phyloP scores from a whole-genome alignment of 345 rosid genomes.

The Heritiera littoralis region DNA sequence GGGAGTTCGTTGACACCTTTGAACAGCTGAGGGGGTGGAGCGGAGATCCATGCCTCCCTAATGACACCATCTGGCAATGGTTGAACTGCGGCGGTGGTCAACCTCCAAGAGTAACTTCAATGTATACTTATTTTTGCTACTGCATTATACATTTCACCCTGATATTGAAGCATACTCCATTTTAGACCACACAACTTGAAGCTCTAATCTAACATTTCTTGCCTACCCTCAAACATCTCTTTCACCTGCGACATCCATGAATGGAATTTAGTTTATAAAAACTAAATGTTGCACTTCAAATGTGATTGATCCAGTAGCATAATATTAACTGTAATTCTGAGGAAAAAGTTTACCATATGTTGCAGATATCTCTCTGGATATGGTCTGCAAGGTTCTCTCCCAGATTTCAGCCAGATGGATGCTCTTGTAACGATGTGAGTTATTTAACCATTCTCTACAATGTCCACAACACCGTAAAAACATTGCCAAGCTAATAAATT shows the following conservation, averaged over 20 bases:
- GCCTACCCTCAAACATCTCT: background rate
- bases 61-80: constrained; percentile 4
- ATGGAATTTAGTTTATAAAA: background rate
- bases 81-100: background rate
- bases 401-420: constrained; percentile 8
- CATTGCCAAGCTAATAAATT: background rate
- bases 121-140: background rate
- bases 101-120: constrained; percentile 15
- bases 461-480: too few species aligned
- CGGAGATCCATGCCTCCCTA: background rate
- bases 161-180: background rate
- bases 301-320: background rate
- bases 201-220: background rate
- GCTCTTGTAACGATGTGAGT: background rate
- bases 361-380: constrained; percentile 10
- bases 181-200: background rate
- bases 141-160: background rate
- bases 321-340: background rate
- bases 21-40: constrained; percentile 8
- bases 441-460: background rate
- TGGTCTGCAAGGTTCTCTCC: background rate
- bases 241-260: background rate
- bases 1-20: background rate
- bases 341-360: background rate
- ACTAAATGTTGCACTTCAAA: background rate